A percentile compares a stretch with the other conserved stretches of the same genome.
Conservation (phyloP, 1,139 yeast species). For the Kodamaea sp. region DNA sequence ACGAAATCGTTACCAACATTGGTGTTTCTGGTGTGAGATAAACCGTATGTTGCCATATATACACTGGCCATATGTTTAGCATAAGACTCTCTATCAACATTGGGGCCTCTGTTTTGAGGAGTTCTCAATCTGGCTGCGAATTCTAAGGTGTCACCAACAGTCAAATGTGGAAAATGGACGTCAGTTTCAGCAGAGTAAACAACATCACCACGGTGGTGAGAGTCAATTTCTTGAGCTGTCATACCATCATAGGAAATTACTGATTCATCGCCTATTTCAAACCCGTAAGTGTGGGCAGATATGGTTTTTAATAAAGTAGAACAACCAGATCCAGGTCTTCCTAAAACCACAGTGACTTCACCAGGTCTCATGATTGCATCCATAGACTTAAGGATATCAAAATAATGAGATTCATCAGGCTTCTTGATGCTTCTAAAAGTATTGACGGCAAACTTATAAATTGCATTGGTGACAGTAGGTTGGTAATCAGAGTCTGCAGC, state of each 20-base stretch:
- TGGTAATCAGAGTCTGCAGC: conserved; percentile 83
- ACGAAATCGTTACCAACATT: conserved; percentile 27
- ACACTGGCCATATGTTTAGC: conserved; percentile 24
- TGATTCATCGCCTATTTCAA: conserved; percentile 55
- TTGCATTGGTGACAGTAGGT: conserved; percentile 61
- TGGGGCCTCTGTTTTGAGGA: conserved; percentile 33
- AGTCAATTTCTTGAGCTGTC: conserved; percentile 18
- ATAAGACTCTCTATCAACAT: conserved; percentile 19
- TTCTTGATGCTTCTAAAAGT: conserved; percentile 20
- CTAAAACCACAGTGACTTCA: conserved; percentile 72
- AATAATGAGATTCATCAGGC: conserved; percentile 28
- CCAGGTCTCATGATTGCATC: conserved; percentile 71
- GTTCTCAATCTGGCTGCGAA: conserved; percentile 29
- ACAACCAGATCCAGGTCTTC: conserved; percentile 87
- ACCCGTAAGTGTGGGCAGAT: conserved; percentile 73
- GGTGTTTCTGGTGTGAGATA: conserved; percentile 21
- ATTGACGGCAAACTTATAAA: conserved; percentile 22
- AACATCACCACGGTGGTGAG: conserved; percentile 30
- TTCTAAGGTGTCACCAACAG: conserved; percentile 29
- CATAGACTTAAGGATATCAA: conserved; percentile 65
- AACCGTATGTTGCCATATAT: conserved; percentile 24
- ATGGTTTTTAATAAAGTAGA: conserved; percentile 74
- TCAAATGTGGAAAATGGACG: conserved; percentile 27
- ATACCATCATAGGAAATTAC: conserved; percentile 31
- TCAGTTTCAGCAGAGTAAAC: conserved; percentile 30